phyloP scores from a whole-genome alignment of 2,329 filamentous ascomycete species.

The Zopfia rhizophila region DNA sequence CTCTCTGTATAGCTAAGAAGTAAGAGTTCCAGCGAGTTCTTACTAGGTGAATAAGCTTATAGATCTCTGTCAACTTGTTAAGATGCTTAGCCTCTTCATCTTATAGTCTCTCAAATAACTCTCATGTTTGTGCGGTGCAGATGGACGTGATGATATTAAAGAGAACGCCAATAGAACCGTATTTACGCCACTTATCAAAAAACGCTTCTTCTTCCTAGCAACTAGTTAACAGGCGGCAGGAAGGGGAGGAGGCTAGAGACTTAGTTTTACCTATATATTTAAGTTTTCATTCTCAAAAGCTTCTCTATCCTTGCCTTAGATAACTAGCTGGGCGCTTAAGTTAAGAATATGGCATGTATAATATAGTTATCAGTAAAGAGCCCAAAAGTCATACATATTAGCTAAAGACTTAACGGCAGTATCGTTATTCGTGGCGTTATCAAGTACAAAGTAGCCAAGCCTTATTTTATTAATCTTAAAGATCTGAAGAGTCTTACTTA shows the following conservation, averaged over 20 bases:
- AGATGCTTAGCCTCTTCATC: slow-evolving; percentile 3
- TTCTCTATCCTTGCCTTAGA: slow-evolving; percentile 11
- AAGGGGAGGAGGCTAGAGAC: no score
- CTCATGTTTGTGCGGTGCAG: slow-evolving; percentile 8
- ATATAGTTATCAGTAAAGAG: slow-evolving; percentile 1
- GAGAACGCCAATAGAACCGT: slow-evolving; percentile 12
- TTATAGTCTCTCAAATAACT: slow-evolving; percentile 9
- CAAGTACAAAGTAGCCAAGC: slow-evolving; percentile 15
- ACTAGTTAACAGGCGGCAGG: no score
- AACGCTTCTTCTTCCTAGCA: slow-evolving; percentile 9
- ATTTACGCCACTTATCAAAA: slow-evolving; percentile 10
- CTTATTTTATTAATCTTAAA: slow-evolving; percentile 2
- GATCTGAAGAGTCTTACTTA: slow-evolving; percentile 1
- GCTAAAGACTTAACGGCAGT: slow-evolving; percentile 9
- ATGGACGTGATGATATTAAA: slow-evolving; percentile 14
- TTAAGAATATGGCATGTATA: no score
- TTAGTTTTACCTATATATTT: no score
- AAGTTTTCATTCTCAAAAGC: no score
- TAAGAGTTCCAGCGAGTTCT: slow-evolving; percentile 6
- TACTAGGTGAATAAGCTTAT: slow-evolving; percentile 2
- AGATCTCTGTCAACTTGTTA: background rate
- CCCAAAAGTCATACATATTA: slow-evolving; percentile 1
- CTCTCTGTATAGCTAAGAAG: background rate
- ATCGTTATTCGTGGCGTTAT: slow-evolving; percentile 15
- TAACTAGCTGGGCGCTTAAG: slow-evolving; percentile 7